phyloP scores from a whole-genome alignment of 495 filamentous ascomycete genomes.

The Neurospora sp. region DNA sequence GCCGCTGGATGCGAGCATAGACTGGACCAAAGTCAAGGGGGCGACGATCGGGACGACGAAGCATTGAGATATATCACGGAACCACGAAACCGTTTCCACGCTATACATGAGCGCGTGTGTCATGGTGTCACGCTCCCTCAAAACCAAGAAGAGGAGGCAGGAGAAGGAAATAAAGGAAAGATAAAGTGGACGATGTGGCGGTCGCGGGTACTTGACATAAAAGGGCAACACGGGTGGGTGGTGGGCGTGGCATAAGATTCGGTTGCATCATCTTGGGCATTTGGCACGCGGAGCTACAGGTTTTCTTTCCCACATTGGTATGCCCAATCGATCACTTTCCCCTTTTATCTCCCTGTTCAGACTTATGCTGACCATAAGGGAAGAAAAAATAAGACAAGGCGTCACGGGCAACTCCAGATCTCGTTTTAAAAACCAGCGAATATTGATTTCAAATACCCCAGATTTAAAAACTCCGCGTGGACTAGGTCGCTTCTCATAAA shows the following conservation, averaged over 20 bases:
- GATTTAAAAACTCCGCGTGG: slow-evolving; percentile 8
- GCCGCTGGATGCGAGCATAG: slow-evolving; percentile 72
- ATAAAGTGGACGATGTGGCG: neutral
- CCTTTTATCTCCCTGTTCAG: neutral
- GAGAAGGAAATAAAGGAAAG: neutral
- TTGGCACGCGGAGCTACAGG: neutral
- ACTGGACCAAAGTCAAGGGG: slow-evolving; percentile 85
- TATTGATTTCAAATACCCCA: neutral
- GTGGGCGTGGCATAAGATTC: neutral
- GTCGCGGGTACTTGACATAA: neutral
- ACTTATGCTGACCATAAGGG: slow-evolving; percentile 11
- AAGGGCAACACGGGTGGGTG: neutral
- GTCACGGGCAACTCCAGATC: neutral
- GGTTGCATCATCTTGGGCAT: neutral
- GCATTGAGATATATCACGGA: slow-evolving; percentile 26
- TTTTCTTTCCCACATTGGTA: slow-evolving; percentile 7
- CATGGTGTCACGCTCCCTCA: neutral
- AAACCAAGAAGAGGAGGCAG: neutral
- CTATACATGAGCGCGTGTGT: neutral
- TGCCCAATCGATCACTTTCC: slow-evolving; percentile 1
- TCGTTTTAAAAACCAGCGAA: neutral
- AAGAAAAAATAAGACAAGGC: neutral
- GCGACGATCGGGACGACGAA: slow-evolving; percentile 76
- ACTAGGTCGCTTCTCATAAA: slow-evolving; percentile 15
- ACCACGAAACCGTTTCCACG: neutral